Conservation (phyloP, 2,329 filamentous ascomycete species). For the Amauroascus verrucosus region DNA sequence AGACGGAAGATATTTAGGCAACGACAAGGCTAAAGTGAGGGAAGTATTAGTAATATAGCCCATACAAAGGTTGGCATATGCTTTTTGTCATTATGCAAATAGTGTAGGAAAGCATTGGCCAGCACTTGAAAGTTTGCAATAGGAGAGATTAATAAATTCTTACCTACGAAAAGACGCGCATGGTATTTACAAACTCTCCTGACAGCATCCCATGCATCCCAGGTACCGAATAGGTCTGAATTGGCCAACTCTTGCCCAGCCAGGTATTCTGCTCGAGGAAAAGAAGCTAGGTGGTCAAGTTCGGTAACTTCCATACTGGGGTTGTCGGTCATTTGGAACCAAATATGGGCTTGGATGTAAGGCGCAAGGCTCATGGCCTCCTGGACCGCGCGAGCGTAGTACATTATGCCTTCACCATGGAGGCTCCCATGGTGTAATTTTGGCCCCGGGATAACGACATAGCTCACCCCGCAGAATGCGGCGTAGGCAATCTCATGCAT, state of each 20-base stretch:
- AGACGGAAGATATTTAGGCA: slow-evolving; percentile 51
- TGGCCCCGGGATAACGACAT: slow-evolving; percentile 72
- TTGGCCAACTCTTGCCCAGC: slow-evolving; percentile 34
- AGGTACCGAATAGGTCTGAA: slow-evolving; percentile 64
- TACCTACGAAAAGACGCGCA: slow-evolving; percentile 71
- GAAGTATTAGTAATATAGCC: slow-evolving; percentile 19
- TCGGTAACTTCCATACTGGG: slow-evolving; percentile 44
- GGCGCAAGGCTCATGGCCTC: slow-evolving; percentile 65
- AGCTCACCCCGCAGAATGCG: slow-evolving; percentile 82
- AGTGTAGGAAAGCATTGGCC: neutral
- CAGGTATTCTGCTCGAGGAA: slow-evolving; percentile 35
- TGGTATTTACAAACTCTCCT: slow-evolving; percentile 78
- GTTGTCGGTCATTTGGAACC: slow-evolving; percentile 73
- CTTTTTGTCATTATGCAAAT: neutral
- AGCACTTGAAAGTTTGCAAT: neutral
- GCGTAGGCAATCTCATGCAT: slow-evolving; percentile 90
- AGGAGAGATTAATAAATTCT: slow-evolving; percentile 30
- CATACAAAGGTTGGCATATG: too few relatives aligned
- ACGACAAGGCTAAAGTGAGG: slow-evolving; percentile 41
- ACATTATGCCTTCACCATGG: slow-evolving; percentile 45
- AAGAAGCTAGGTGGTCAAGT: slow-evolving; percentile 36
- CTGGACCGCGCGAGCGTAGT: slow-evolving; percentile 74
- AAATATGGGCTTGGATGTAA: slow-evolving; percentile 69
- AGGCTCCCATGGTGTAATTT: slow-evolving; percentile 49
- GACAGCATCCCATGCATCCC: slow-evolving; percentile 91